Evolutionary conservation across 768 basidiomycete species (phyloP).

Genomic region (Podaxis sp.): DNA sequence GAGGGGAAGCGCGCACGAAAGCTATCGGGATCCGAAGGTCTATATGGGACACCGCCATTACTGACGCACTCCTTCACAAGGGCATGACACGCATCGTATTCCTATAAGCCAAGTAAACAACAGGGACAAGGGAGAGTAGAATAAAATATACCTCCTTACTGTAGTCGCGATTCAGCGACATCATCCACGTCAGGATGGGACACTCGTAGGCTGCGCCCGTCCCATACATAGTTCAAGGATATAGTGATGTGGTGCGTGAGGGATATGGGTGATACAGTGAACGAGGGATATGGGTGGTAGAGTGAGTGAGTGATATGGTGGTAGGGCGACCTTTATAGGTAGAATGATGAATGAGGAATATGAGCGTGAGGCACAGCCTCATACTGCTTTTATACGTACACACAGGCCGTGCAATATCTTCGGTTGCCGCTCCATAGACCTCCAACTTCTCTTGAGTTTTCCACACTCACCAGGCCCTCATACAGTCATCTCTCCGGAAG

Average conservation of each 20-base stretch:
- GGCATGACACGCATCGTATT: slow-evolving; percentile 70
- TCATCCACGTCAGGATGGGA: slow-evolving; percentile 79
- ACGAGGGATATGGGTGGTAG: too few relatives aligned
- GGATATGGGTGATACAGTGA: too few relatives aligned
- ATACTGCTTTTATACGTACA: too few relatives aligned
- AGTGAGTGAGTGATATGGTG: too few relatives aligned
- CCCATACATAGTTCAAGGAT: background rate
- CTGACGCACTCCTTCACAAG: slow-evolving; percentile 62
- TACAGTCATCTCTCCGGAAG: slow-evolving; percentile 83
- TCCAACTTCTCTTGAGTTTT: slow-evolving; percentile 77
- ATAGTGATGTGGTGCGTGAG: too few relatives aligned
- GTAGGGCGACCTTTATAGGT: too few relatives aligned
- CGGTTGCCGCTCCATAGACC: slow-evolving; percentile 60
- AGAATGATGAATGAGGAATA: too few relatives aligned
- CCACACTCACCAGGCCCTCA: slow-evolving; percentile 90
- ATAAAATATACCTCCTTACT: slow-evolving; percentile 50
- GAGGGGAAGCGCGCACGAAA: slow-evolving; percentile 55
- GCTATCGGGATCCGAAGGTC: slow-evolving; percentile 58
- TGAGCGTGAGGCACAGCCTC: too few relatives aligned
- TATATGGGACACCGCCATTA: slow-evolving; percentile 52
- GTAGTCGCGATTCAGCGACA: slow-evolving; percentile 74
- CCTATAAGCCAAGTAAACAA: slow-evolving; percentile 40
- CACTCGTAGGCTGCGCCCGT: slow-evolving; percentile 35
- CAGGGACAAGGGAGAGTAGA: slow-evolving; percentile 21
- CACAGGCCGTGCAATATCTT: too few relatives aligned